Percentiles rank a stretch among this genome's conserved stretches.
Conservation (phyloP, 768 basidiomycete genomes). For the Steccherinum ochraceum region DNA sequence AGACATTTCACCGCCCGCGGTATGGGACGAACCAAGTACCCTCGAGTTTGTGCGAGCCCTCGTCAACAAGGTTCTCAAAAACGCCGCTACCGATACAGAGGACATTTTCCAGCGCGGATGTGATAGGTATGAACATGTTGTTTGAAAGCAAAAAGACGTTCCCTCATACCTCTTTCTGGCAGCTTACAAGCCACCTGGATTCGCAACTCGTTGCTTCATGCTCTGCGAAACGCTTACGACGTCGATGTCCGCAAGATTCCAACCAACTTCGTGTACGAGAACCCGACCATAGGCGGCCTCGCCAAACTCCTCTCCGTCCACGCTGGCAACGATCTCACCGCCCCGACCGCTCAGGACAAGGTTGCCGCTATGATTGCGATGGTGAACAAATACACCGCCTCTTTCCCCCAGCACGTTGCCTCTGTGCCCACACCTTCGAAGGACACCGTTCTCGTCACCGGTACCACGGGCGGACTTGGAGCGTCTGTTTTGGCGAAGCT, state of each 20-base stretch:
- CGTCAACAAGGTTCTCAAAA: conserved; percentile 12
- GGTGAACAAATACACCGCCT: conserved; percentile 33
- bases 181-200: conserved; percentile 29
- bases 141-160: too few species aligned
- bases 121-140: conserved; percentile 20
- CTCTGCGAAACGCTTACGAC: conserved; percentile 16
- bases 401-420: conserved; percentile 8
- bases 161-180: not conserved
- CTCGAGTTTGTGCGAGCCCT: conserved; percentile 10
- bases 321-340: not conserved
- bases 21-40: conserved; percentile 8
- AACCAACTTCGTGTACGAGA: conserved; percentile 27
- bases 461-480: conserved; percentile 28
- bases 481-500: conserved; percentile 20
- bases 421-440: not conserved
- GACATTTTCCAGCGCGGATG: conserved; percentile 19
- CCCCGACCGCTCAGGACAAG: conserved; percentile 10
- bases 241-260: conserved; percentile 17
- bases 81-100: conserved; percentile 7
- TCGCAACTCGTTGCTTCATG: conserved; percentile 24
- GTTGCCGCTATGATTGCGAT: conserved; percentile 27
- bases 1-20: conserved; percentile 9
- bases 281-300: conserved; percentile 32
- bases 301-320: conserved; percentile 13
- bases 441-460: conserved; percentile 25